phyloP scores from a whole-genome alignment of 805 yeast genomes.

The Zygotorulaspora sp. region DNA sequence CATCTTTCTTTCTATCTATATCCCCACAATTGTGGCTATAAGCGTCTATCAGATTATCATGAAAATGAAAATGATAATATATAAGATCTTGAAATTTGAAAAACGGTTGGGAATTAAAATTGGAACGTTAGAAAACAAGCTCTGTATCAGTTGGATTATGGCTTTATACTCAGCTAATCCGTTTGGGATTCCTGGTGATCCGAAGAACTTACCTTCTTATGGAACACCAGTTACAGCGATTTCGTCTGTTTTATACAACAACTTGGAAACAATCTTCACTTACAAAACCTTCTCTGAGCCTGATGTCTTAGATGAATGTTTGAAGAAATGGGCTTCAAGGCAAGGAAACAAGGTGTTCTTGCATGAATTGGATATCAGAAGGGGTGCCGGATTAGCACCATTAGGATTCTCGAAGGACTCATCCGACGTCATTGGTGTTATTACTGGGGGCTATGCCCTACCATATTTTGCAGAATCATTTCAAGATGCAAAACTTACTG shows the following conservation, averaged over 20 bases:
- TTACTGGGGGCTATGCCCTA: constrained; percentile 67
- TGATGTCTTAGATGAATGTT: constrained; percentile 53
- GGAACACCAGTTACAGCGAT: constrained; percentile 54
- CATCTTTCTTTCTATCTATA: not conserved
- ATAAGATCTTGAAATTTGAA: not conserved
- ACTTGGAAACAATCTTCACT: constrained; percentile 54
- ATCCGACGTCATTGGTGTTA: constrained; percentile 38
- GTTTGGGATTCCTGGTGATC: constrained; percentile 59
- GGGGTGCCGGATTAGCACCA: constrained; percentile 78
- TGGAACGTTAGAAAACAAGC: too few species aligned
- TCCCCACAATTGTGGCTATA: constrained; percentile 20
- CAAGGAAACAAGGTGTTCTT: constrained; percentile 20
- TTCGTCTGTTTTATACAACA: constrained; percentile 49
- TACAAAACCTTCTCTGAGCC: constrained; percentile 65
- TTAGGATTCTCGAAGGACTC: constrained; percentile 55
- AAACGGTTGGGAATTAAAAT: not conserved
- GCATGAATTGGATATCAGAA: constrained; percentile 58
- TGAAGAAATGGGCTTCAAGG: constrained; percentile 52
- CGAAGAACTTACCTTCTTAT: constrained; percentile 45
- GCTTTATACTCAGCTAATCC: constrained; percentile 41
- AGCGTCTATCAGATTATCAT: not conserved
- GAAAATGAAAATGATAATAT: not conserved
- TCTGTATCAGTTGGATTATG: not conserved
- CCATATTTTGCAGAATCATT: constrained; percentile 63
- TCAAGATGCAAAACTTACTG: constrained; percentile 29